Conservation (phyloP, 2,329 filamentous ascomycete species). For the Hysterium pulicare region DNA sequence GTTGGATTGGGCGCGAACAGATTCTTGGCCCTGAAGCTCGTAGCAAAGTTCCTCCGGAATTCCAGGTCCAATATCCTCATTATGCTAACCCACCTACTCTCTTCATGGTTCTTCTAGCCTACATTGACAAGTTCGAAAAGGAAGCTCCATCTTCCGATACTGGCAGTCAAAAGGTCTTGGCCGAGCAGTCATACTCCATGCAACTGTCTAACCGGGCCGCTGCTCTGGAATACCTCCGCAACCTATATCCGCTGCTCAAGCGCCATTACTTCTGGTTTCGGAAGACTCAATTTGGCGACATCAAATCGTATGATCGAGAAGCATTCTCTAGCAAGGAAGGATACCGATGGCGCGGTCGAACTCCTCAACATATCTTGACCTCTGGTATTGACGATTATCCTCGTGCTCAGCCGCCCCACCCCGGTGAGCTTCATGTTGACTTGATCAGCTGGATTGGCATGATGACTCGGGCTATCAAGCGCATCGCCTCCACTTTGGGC, state of each 20-base stretch:
- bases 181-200: slow-evolving; percentile 52
- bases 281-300: slow-evolving; percentile 82
- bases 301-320: slow-evolving; percentile 86
- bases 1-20: slow-evolving; percentile 96
- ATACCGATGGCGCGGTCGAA: slow-evolving; percentile 92
- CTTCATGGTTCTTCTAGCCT: slow-evolving; percentile 81
- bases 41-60: slow-evolving; percentile 90
- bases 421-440: slow-evolving; percentile 92
- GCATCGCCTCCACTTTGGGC: slow-evolving; percentile 72
- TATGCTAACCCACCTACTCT: slow-evolving; percentile 96
- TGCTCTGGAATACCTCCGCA: slow-evolving; percentile 67
- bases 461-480: slow-evolving; percentile 82
- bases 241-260: slow-evolving; percentile 81
- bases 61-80: slow-evolving; percentile 93
- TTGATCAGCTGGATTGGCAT: slow-evolving; percentile 96
- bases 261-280: slow-evolving; percentile 95
- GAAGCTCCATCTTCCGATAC: slow-evolving; percentile 29
- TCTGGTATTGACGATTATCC: slow-evolving; percentile 97
- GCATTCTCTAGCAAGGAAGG: slow-evolving; percentile 87
- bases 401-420: slow-evolving; percentile 86
- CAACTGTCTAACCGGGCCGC: slow-evolving; percentile 66
- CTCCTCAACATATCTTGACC: slow-evolving; percentile 80
- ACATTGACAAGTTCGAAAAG: slow-evolving; percentile 71
- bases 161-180: slow-evolving; percentile 31
- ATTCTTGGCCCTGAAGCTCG: slow-evolving; percentile 89